These are phyloP conservation scores for Selenicereus undatus DNA, from an alignment of 148 eudicot species.

Conservation along the genomic window DNA sequence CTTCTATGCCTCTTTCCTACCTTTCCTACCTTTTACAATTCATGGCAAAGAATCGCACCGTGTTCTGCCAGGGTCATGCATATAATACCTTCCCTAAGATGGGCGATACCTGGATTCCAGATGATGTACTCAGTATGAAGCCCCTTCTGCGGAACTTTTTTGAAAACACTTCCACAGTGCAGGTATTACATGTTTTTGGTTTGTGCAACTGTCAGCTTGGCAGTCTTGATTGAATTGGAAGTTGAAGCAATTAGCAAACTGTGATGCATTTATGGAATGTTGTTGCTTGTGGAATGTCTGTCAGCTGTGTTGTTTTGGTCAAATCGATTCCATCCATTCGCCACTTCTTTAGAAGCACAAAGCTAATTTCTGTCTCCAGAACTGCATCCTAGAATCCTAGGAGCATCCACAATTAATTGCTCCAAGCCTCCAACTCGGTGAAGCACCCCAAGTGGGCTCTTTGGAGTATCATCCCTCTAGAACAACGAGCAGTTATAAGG, in stretches of 20 bases:
- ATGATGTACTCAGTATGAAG: constrained; percentile 74
- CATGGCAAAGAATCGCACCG: not conserved
- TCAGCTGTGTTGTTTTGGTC: not conserved
- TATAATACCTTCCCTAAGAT: constrained; percentile 93
- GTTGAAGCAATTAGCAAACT: not conserved
- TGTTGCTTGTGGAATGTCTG: not conserved
- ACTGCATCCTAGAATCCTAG: not conserved
- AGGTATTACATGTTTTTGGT: constrained; percentile 41
- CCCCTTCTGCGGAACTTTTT: constrained; percentile 87
- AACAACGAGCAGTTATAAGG: no score
- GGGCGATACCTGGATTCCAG: constrained; percentile 99
- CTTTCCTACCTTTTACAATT: not conserved
- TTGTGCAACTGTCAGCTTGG: not conserved
- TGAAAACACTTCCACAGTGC: constrained; percentile 90
- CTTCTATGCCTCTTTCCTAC: not conserved
- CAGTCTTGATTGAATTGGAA: not conserved
- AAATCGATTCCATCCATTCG: not conserved
- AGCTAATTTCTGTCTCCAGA: not conserved
- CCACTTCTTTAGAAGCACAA: not conserved
- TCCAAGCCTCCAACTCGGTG: not conserved
- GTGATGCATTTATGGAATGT: not conserved
- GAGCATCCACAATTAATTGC: not conserved
- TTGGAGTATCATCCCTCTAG: no score
- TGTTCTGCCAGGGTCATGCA: constrained; percentile 71
- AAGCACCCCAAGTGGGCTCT: not conserved